These are phyloP conservation scores for Arthrobotrys megalospora DNA, from an alignment of 2,329 filamentous ascomycete genomes.

Conservation along the genomic window DNA sequence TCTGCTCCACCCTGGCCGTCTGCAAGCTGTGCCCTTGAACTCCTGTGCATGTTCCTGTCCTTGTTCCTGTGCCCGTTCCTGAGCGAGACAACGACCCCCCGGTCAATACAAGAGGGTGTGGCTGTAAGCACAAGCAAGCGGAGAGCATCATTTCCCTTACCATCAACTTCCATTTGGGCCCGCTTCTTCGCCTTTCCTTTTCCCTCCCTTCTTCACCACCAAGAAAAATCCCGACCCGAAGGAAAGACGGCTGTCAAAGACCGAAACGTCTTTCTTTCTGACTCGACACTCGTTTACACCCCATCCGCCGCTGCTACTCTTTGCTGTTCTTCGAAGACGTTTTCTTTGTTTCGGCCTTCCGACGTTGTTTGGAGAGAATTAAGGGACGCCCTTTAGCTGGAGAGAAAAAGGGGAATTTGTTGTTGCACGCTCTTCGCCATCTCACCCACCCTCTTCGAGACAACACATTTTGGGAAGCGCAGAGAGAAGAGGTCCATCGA, in stretches of 20 bases:
- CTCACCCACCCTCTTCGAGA: constrained; percentile 3
- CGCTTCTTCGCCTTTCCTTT: constrained; percentile 40
- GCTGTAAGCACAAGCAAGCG: constrained; percentile 45
- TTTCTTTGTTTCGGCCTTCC: constrained; percentile 39
- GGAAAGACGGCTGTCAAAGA: constrained; percentile 46
- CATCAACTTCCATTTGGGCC: constrained; percentile 53
- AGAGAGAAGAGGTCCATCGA: neutral
- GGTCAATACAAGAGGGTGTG: constrained; percentile 47
- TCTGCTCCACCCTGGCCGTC: constrained; percentile 24
- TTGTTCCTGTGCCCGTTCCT: constrained; percentile 45
- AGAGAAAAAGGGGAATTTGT: constrained; percentile 49
- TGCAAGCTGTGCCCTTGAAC: constrained; percentile 16
- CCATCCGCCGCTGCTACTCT: constrained; percentile 8
- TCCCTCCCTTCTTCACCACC: constrained; percentile 53
- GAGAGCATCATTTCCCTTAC: constrained; percentile 59
- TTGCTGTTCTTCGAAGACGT: constrained; percentile 16
- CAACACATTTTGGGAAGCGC: constrained; percentile 28
- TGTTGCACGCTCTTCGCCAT: constrained; percentile 21
- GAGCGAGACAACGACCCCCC: constrained; percentile 46
- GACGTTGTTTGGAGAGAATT: constrained; percentile 24
- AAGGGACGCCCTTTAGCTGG: constrained; percentile 13
- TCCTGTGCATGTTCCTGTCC: constrained; percentile 54
- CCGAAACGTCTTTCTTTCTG: constrained; percentile 42
- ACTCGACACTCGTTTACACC: constrained; percentile 58
- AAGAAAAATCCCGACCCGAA: constrained; percentile 47